phyloP scores from a whole-genome alignment of 495 filamentous ascomycete genomes.

The Podospora pseudoanserina region DNA sequence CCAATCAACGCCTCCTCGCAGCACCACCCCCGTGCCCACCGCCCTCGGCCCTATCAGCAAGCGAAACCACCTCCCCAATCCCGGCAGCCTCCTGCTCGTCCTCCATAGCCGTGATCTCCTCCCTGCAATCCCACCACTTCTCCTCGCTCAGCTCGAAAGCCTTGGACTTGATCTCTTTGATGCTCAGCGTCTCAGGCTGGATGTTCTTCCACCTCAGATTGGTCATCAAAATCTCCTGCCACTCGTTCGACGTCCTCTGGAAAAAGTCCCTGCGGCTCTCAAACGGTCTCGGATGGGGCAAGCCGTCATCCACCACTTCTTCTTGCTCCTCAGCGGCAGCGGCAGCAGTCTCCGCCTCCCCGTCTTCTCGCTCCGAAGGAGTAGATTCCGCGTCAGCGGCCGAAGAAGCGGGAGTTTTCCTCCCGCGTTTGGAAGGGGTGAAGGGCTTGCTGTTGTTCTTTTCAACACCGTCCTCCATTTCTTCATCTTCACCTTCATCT shows the following conservation, averaged over 20 bases:
- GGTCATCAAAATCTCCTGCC: constrained; percentile 81
- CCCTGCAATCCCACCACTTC: constrained; percentile 98
- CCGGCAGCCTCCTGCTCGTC: constrained; percentile 95
- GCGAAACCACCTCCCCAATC: constrained; percentile 89
- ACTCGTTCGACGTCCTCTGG: constrained; percentile 76
- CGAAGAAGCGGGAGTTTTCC: constrained; percentile 34
- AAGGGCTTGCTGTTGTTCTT: constrained; percentile 8
- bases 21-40: constrained; percentile 55
- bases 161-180: constrained; percentile 88
- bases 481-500: constrained; percentile 52
- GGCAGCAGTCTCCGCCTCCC: constrained; percentile 42
- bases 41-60: constrained; percentile 62
- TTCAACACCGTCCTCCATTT: constrained; percentile 43
- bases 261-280: constrained; percentile 92
- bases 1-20: constrained; percentile 23
- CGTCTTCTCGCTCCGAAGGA: constrained; percentile 39
- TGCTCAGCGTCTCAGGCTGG: constrained; percentile 56
- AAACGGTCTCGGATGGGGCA: constrained; percentile 70
- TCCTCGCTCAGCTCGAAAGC: constrained; percentile 88
- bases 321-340: constrained; percentile 19
- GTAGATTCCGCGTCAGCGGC: constrained; percentile 34
- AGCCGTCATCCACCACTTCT: constrained; percentile 49
- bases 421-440: constrained; percentile 46
- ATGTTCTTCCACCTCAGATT: constrained; percentile 57
- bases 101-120: constrained; percentile 88